phyloP scores from a whole-genome alignment of 176 grass and related monocot species.

The Coix lacrymajobi region DNA sequence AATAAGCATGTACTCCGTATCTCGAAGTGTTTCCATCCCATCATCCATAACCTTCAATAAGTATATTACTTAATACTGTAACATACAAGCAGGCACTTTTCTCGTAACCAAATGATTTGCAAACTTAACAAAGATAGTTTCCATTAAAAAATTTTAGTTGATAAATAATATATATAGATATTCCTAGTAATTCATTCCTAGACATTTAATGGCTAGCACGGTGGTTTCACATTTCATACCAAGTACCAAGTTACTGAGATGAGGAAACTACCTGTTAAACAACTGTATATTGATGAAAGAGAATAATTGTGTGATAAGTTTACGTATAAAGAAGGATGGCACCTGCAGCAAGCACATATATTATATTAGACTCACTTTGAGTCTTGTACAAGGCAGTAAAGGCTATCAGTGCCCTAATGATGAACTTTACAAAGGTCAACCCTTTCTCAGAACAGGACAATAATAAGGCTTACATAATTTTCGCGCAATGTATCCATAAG shows the following conservation, averaged over 20 bases:
- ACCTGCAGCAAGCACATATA: constrained; percentile 59
- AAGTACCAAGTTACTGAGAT: constrained; percentile 2
- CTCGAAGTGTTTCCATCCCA: not conserved
- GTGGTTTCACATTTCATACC: not conserved
- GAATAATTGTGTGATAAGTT: constrained; percentile 92
- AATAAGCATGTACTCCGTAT: constrained; percentile 6
- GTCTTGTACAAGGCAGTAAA: not conserved
- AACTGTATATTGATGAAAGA: constrained; percentile 98
- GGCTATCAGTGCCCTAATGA: not conserved
- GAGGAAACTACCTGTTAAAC: constrained; percentile 80
- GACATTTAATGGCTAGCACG: not conserved
- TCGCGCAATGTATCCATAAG: constrained; percentile 68
- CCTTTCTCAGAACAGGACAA: not conserved
- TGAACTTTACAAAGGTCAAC: not conserved
- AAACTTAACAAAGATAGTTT: not conserved
- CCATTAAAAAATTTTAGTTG: not conserved
- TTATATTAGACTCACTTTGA: constrained; percentile 4
- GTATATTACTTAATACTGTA: not conserved
- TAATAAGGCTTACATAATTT: constrained; percentile 63
- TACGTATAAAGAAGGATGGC: constrained; percentile 91
- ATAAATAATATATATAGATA: not conserved
- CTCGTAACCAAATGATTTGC: not conserved
- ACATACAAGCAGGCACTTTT: not conserved
- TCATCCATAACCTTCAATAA: constrained; percentile 5
- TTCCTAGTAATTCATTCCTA: not conserved